These are phyloP conservation scores for Eucalyptus decipiens DNA, from an alignment of 345 rosid genomes.

Conservation along the genomic window DNA sequence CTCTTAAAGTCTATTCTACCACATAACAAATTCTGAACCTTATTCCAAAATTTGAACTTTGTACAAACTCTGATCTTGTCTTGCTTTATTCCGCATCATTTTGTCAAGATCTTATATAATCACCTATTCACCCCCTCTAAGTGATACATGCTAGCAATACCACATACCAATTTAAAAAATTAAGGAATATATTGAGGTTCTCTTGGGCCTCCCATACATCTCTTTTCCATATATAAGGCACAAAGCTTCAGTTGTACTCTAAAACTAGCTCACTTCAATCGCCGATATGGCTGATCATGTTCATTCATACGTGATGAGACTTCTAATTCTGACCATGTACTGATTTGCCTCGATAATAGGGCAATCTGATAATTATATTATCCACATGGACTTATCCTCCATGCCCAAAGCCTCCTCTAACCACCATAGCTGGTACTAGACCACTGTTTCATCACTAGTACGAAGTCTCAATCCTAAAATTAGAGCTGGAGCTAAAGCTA, in stretches of 20 bases:
- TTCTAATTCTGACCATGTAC: background rate
- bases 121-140: too few relatives aligned
- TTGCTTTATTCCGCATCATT: too few relatives aligned
- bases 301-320: background rate
- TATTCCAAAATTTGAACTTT: too few relatives aligned
- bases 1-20: too few relatives aligned
- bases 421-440: slow-evolving; percentile 16
- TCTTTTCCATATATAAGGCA: background rate
- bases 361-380: slow-evolving; percentile 6
- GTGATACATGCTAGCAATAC: accelerated
- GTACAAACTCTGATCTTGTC: accelerated
- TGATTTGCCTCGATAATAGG: background rate
- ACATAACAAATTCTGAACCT: too few relatives aligned
- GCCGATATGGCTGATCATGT: background rate
- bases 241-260: background rate
- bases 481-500: background rate
- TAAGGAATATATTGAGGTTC: background rate
- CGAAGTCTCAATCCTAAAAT: background rate
- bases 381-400: slow-evolving; percentile 28
- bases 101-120: too few relatives aligned
- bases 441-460: slow-evolving; percentile 1
- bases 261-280: background rate
- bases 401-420: slow-evolving; percentile 26
- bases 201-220: background rate
- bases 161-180: background rate